phyloP scores from a whole-genome alignment of 345 rosid species.

The Syzygium jambos region DNA sequence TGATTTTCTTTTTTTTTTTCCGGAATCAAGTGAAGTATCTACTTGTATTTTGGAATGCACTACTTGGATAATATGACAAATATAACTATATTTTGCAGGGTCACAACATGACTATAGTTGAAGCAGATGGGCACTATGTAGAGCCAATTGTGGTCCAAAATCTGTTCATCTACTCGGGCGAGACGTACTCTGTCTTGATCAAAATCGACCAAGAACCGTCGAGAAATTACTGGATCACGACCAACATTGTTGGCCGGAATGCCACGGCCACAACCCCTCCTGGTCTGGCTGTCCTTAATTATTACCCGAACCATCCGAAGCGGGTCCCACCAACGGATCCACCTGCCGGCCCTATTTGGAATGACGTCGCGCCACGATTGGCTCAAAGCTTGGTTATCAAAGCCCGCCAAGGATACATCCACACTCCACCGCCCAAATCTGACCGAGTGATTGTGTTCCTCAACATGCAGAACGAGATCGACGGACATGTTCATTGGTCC shows the following conservation, averaged over 20 bases:
- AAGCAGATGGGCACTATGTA: slow-evolving; percentile 67
- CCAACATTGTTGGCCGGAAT: slow-evolving; percentile 45
- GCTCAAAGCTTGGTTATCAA: slow-evolving; percentile 47
- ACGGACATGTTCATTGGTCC: slow-evolving; percentile 37
- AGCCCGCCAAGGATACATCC: slow-evolving; percentile 29
- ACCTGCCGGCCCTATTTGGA: slow-evolving; percentile 39
- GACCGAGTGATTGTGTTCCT: slow-evolving; percentile 46
- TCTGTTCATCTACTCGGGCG: slow-evolving; percentile 71
- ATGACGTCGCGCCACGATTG: slow-evolving; percentile 17
- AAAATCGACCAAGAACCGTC: slow-evolving; percentile 44
- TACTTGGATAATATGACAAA: not conserved
- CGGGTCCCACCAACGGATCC: slow-evolving; percentile 30
- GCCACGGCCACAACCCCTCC: slow-evolving; percentile 30
- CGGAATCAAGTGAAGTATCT: not conserved
- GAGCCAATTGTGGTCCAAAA: slow-evolving; percentile 64
- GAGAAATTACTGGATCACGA: slow-evolving; percentile 59
- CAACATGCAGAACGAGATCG: slow-evolving; percentile 46
- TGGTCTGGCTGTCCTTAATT: slow-evolving; percentile 37
- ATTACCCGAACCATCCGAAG: slow-evolving; percentile 49
- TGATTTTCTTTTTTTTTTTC: not conserved
- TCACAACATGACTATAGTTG: slow-evolving; percentile 77
- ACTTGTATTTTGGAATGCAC: not conserved
- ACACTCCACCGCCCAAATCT: slow-evolving; percentile 29
- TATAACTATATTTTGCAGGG: slow-evolving; percentile 10
- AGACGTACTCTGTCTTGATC: slow-evolving; percentile 62